Percentiles rank a stretch among this genome's conserved stretches.
These are phyloP conservation scores for Fonsecaea multimorphosa DNA, from an alignment of 2,329 filamentous ascomycete genomes.

Conservation along the genomic window DNA sequence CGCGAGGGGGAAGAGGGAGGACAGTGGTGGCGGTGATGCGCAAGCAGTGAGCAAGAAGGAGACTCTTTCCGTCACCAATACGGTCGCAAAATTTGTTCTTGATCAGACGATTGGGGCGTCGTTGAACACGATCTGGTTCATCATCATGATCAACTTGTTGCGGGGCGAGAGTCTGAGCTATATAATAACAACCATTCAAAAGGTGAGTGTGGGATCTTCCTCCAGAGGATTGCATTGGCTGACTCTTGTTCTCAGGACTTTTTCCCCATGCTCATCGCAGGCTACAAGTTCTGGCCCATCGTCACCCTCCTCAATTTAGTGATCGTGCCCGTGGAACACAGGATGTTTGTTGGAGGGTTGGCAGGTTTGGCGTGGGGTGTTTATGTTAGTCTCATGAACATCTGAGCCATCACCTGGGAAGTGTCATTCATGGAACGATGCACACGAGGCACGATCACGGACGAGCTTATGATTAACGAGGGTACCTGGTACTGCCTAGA, in stretches of 20 bases:
- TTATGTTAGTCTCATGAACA: slow-evolving; percentile 58
- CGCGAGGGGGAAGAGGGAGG: slow-evolving; percentile 55
- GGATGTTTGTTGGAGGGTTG: slow-evolving; percentile 46
- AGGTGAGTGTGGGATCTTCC: slow-evolving; percentile 40
- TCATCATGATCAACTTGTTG: slow-evolving; percentile 62
- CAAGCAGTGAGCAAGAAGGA: slow-evolving; percentile 23
- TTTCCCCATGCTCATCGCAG: slow-evolving; percentile 44
- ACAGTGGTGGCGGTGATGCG: slow-evolving; percentile 45
- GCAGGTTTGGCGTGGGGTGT: slow-evolving; percentile 49
- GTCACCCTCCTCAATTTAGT: slow-evolving; percentile 49
- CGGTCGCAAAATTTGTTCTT: slow-evolving; percentile 53
- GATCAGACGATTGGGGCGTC: slow-evolving; percentile 63
- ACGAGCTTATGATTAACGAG: background rate
- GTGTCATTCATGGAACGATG: background rate
- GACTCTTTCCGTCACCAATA: slow-evolving; percentile 35
- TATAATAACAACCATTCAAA: slow-evolving; percentile 44
- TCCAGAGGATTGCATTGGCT: background rate
- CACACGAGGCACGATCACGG: background rate
- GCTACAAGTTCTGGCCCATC: slow-evolving; percentile 50
- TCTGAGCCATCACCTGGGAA: slow-evolving; percentile 6
- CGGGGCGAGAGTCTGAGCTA: slow-evolving; percentile 45
- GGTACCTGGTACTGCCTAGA: background rate
- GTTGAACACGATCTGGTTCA: slow-evolving; percentile 63
- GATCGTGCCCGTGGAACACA: slow-evolving; percentile 46
- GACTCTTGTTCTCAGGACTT: slow-evolving; percentile 28